Percentiles rank a stretch among this genome's conserved stretches.
phyloP scores from a whole-genome alignment of 441 rosid species.

The Monsonia emarginata region DNA sequence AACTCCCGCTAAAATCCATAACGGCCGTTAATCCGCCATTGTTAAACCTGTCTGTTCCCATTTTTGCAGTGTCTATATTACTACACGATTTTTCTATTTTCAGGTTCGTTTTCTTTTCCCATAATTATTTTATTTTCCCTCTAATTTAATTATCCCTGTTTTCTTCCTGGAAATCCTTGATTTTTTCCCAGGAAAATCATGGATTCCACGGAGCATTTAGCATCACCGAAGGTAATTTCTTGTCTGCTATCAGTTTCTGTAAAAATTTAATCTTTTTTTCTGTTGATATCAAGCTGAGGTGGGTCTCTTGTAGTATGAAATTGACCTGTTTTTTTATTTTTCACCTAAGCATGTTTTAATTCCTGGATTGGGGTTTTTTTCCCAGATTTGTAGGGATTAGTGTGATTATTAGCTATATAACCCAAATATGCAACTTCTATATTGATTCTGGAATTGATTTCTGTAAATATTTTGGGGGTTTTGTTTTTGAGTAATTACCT shows the following conservation, averaged over 20 bases:
- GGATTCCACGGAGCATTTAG: not conserved
- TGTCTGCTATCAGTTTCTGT: not conserved
- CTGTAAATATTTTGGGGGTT: not conserved
- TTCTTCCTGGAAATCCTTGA: not conserved
- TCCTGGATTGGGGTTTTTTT: not conserved
- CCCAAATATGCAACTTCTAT: not conserved
- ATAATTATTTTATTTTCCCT: not conserved
- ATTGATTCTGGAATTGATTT: not conserved
- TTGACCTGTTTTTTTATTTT: not conserved
- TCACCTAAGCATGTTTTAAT: not conserved
- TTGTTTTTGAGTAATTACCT: not conserved
- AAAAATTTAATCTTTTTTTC: not conserved
- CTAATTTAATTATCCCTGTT: not conserved
- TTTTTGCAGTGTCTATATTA: not conserved
- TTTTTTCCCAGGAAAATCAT: not conserved
- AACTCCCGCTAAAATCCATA: conserved; percentile 7
- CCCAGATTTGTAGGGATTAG: not conserved
- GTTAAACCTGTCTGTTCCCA: not conserved
- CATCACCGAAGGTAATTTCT: not conserved
- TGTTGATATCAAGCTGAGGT: not conserved
- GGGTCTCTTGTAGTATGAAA: not conserved
- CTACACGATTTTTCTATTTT: not conserved
- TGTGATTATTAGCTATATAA: not conserved
- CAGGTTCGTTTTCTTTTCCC: not conserved
- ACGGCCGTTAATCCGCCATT: not conserved